Evolutionary conservation across 1,139 yeast genomes (phyloP).

Genomic region (Geotrichum australiense): DNA sequence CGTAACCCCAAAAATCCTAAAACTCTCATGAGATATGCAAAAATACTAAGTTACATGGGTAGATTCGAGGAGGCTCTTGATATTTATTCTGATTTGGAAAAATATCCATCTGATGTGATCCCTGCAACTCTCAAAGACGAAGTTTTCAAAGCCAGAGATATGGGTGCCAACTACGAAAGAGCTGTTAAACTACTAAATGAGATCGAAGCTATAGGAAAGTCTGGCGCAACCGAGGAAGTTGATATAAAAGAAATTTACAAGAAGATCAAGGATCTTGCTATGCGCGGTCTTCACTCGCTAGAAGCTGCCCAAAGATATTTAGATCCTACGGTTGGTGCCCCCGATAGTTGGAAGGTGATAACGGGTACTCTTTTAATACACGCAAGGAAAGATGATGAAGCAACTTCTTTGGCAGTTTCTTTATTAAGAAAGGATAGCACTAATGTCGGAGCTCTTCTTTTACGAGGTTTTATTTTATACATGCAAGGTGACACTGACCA

Average conservation of each 20-base stretch:
- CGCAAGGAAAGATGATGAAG: constrained; percentile 34
- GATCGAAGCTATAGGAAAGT: constrained; percentile 16
- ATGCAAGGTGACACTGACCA: constrained; percentile 36
- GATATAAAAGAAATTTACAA: constrained; percentile 12
- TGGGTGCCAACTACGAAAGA: constrained; percentile 32
- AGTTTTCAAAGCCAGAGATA: constrained; percentile 32
- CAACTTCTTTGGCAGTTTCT: constrained; percentile 34
- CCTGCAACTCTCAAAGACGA: constrained; percentile 29
- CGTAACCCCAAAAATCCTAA: constrained; percentile 34
- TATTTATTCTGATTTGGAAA: constrained; percentile 21
- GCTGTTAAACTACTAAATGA: constrained; percentile 28
- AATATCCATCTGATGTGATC: constrained; percentile 18
- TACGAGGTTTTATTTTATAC: constrained; percentile 36
- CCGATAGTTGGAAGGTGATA: constrained; percentile 34
- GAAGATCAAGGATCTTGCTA: constrained; percentile 18
- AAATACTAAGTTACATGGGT: constrained; percentile 34
- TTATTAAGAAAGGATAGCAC: constrained; percentile 33
- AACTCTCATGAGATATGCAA: constrained; percentile 34
- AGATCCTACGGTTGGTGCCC: constrained; percentile 33
- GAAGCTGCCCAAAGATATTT: constrained; percentile 36
- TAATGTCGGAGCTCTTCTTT: constrained; percentile 37
- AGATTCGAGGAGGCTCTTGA: constrained; percentile 32
- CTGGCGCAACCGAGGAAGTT: constrained; percentile 7
- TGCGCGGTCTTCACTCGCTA: constrained; percentile 34
- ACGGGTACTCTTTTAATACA: constrained; percentile 30